phyloP scores from a whole-genome alignment of 2,329 filamentous ascomycete genomes.

The Fusarium sacchari region DNA sequence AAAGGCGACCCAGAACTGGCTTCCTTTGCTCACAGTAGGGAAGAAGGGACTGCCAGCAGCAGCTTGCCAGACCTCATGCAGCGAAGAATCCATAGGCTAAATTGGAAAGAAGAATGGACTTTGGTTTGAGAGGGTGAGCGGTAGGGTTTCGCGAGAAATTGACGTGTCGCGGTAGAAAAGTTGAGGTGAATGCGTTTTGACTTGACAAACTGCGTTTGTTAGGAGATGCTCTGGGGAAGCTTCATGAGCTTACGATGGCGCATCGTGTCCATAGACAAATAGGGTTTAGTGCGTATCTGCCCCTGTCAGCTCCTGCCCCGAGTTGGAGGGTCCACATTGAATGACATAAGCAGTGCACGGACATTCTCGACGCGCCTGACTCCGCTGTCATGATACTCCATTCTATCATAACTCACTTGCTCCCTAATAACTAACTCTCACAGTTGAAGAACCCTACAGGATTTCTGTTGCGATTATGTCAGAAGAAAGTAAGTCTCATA shows the following conservation, averaged over 20 bases:
- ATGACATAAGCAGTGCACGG: conserved; percentile 49
- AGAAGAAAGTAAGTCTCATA: conserved; percentile 39
- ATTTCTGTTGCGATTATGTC: conserved; percentile 26
- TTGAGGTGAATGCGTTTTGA: conserved; percentile 9
- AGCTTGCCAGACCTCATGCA: conserved; percentile 93
- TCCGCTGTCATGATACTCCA: conserved; percentile 40
- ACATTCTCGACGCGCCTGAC: conserved; percentile 33
- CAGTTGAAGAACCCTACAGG: neutral
- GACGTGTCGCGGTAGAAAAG: conserved; percentile 3
- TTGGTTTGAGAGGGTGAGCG: neutral
- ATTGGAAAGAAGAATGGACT: conserved; percentile 1
- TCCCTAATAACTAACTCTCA: conserved; percentile 13
- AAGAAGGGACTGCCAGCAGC: conserved; percentile 87
- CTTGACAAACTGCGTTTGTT: conserved; percentile 23
- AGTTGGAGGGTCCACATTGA: neutral
- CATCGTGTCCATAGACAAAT: conserved; percentile 50
- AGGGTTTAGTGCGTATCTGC: conserved; percentile 44
- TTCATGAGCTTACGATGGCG: conserved; percentile 45
- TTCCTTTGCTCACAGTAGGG: conserved; percentile 81
- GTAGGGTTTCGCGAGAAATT: neutral
- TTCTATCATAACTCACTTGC: conserved; percentile 21
- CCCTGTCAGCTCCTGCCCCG: neutral
- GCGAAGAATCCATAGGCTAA: conserved; percentile 77
- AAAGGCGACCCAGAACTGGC: conserved; percentile 86
- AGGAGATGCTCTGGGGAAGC: conserved; percentile 41